Evolutionary conservation across 208 protist species (phyloP), one percentile per base, ranked within the genome.

Genomic region (Crithidia sp.): DNA sequence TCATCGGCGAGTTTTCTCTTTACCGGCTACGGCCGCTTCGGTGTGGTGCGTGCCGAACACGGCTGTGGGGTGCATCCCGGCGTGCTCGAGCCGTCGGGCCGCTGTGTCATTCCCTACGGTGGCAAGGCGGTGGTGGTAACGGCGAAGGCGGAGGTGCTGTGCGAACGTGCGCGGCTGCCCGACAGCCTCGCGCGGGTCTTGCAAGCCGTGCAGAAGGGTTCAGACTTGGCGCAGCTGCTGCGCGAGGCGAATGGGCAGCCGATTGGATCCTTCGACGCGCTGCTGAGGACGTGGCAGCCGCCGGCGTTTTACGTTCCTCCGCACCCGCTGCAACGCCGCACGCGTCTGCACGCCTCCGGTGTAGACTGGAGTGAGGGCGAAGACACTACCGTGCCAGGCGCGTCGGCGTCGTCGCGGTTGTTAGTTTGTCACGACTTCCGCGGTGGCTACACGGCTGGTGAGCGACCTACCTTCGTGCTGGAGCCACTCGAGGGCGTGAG

Each of bases 341-440:
- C 63, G 4, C 40, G 45, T 17, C 55, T 45, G n/a, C 41, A 12
- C 4, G 50, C 60, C 3, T 16, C 47, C 7, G n/a, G 37, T 13
- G 5, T 66, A 12, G 52, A 44, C 13, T 74, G 67, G 67, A 13
- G 61, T 4, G 13, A 54, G 17, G 68, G 19, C 62, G n/a, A 28
- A 10, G 45, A 49, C 9, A 8, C 36, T n/a, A 9, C 53, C 6
- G 49, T 16, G 45, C 13, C 0, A 0, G 0, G 28, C 28, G 28
- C 28, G 28, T 28, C 28, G 28, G 28, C 66, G 17, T 52, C 57
- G 12, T 17, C 67, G 28, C 74, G 80, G 37, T 43, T 95, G 45
- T 69, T 96, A 10, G 82, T 95, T 8, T 96, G 92, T 72, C 92
- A 96, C 74, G 92, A 96, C 73, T 89, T 94, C 76, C 49, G 65